These are phyloP conservation scores for Neonectria neomacrospora DNA, from an alignment of 2,329 filamentous ascomycete genomes.

Conservation along the genomic window DNA sequence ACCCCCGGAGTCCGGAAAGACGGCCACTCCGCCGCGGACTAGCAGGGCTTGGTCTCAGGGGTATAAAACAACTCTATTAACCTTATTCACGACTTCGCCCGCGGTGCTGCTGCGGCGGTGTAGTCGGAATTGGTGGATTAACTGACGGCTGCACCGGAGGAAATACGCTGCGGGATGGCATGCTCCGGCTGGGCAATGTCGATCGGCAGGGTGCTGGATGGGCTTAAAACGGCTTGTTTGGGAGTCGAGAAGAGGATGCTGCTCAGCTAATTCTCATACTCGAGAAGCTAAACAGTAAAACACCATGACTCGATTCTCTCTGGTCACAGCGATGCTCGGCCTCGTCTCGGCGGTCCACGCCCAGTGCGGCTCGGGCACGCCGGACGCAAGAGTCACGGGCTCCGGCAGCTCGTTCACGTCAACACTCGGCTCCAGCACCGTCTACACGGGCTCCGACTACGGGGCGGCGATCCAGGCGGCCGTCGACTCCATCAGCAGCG, in stretches of 20 bases:
- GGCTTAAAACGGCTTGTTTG: background rate
- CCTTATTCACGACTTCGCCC: background rate
- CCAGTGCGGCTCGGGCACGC: slow-evolving; percentile 61
- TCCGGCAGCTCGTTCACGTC: slow-evolving; percentile 58
- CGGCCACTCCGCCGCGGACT: background rate
- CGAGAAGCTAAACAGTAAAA: too few relatives aligned
- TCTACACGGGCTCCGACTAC: slow-evolving; percentile 66
- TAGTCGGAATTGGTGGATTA: background rate
- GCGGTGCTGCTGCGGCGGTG: background rate
- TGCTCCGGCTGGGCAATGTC: background rate
- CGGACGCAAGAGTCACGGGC: slow-evolving; percentile 59
- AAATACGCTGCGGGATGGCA: background rate
- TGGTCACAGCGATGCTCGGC: slow-evolving; percentile 55
- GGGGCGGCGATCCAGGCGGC: slow-evolving; percentile 64
- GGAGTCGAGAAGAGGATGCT: background rate
- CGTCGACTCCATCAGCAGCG: slow-evolving; percentile 61
- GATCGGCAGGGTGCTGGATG: background rate
- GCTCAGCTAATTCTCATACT: too few relatives aligned
- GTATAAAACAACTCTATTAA: background rate
- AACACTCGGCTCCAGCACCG: slow-evolving; percentile 53
- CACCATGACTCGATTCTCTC: slow-evolving; percentile 50
- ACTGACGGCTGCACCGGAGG: background rate
- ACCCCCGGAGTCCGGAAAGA: background rate
- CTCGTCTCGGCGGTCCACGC: slow-evolving; percentile 52
- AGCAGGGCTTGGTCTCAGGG: background rate